Conservation (phyloP, 441 rosid species). For the Erysimum pusillum region DNA sequence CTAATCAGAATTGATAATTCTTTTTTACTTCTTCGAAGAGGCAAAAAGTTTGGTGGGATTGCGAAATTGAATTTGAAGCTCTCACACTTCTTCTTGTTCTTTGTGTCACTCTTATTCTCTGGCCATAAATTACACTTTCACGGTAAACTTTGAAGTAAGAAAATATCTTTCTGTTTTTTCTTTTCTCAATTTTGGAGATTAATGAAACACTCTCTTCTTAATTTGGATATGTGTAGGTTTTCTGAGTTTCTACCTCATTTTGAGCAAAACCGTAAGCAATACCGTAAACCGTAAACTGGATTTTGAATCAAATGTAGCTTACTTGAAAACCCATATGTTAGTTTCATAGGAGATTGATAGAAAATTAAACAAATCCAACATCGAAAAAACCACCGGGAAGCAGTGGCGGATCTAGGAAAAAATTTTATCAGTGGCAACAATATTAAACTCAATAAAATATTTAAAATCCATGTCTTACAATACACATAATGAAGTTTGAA, state of each 20-base stretch:
- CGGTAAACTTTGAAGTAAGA: conserved; percentile 53
- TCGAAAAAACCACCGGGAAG: conserved; percentile 46
- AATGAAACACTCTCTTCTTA: neutral
- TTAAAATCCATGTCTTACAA: no score
- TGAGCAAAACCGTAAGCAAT: conserved; percentile 40
- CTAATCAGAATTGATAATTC: conserved; percentile 51
- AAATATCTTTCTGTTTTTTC: neutral
- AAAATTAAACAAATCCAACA: conserved; percentile 52
- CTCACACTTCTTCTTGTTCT: conserved; percentile 57
- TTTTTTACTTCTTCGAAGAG: conserved; percentile 58
- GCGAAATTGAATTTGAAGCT: conserved; percentile 52
- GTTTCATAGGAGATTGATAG: conserved; percentile 37
- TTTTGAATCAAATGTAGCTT: conserved; percentile 34
- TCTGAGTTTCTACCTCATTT: conserved; percentile 40
- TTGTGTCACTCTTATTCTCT: conserved; percentile 54
- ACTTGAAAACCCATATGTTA: conserved; percentile 30
- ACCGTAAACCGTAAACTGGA: neutral
- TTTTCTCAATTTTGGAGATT: neutral
- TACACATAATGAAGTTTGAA: no score
- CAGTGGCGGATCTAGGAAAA: neutral
- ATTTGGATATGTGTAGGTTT: conserved; percentile 40
- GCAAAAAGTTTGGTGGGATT: conserved; percentile 67
- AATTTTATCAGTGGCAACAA: no score
- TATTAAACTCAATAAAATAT: no score
- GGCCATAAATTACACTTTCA: conserved; percentile 60